Evolutionary conservation across 495 filamentous ascomycete species (phyloP), one percentile per base, ranked within the genome.

Genomic region (Pseudevernia furfuracea): DNA sequence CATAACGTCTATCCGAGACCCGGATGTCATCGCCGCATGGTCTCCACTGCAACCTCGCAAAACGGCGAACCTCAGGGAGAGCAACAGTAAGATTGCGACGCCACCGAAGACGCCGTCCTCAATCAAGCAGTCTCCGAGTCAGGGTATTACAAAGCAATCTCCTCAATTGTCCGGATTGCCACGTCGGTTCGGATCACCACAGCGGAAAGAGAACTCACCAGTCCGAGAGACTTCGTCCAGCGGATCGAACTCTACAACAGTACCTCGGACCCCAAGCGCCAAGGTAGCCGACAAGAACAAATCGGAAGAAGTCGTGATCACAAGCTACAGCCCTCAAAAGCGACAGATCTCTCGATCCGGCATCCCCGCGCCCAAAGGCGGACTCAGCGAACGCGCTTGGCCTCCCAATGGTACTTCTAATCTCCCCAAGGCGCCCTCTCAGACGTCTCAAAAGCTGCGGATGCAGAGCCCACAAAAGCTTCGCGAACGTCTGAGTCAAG

Each of bases 391-490:
- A 68, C 80, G 83, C 21, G 68, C 82, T 12, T 72, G 76, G 52
- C 71, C 73, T n/a, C 69, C 72, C 21, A 81, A 81, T 67, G 72
- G 69, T 11, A 59, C 69, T 1, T 77, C 77, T 55, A 56, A 37
- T 15, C 49, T 64, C 1, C 64, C 58, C 6, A 78, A 74, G 59
- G 74, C 76, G 21, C 67, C 74, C 14, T 66, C 74, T 14, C 75
- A 77, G 44, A 36, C 59, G 56, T 76, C 80, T 41, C 83, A 83
- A 67, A 94, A 88, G 69, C 79, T 95, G 62, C 88, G 90, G 57
- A 85, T 96, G 74, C 92, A 96, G 74, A 92, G 88, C 52, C 89
- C 93, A 1, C 90, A 95, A 68, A 97, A 96, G 77, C 84, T 97
- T 39, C 89, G 94, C 53, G 90, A 97, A 74, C 89, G 92, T 58